Conservation (phyloP, 208 protist genomes). For the Wallacemonas sp. region DNA sequence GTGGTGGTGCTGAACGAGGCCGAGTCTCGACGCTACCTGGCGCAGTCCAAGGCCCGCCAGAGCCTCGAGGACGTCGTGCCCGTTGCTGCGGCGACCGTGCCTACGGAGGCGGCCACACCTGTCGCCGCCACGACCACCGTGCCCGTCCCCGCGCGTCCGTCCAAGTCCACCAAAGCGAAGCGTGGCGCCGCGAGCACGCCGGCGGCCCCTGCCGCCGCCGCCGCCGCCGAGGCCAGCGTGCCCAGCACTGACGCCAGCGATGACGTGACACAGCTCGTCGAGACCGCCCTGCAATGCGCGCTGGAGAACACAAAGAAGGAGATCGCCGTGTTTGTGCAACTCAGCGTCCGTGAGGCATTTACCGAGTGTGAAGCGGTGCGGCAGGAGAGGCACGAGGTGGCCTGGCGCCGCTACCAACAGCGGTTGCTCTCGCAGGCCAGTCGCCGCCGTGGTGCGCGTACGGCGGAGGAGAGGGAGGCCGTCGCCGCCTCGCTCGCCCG, state of each 20-base stretch:
- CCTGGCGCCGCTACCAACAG: constrained; percentile 9
- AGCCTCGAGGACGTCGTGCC: neutral
- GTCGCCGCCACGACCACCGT: neutral
- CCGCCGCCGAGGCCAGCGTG: neutral
- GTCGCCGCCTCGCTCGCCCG: neutral
- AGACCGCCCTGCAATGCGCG: neutral
- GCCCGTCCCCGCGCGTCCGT: neutral
- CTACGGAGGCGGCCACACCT: too few species aligned
- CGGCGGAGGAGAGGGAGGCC: neutral
- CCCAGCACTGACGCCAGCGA: neutral
- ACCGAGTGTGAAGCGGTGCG: constrained; percentile 5
- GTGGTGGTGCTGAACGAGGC: neutral
- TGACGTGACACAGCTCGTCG: constrained; percentile 1
- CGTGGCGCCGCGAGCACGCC: neutral
- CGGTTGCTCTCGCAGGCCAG: neutral
- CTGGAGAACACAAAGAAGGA: constrained; percentile 10
- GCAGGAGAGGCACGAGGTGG: neutral
- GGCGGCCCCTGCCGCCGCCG: neutral
- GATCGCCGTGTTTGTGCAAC: neutral
- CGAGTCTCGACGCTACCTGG: neutral
- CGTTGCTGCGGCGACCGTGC: neutral
- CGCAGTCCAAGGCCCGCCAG: constrained; percentile 1
- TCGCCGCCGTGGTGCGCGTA: neutral
- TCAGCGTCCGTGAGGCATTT: constrained; percentile 8
- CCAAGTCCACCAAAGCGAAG: neutral